These are phyloP conservation scores for Copromyces sp. DNA, from an alignment of 495 filamentous ascomycete species.

Conservation along the genomic window DNA sequence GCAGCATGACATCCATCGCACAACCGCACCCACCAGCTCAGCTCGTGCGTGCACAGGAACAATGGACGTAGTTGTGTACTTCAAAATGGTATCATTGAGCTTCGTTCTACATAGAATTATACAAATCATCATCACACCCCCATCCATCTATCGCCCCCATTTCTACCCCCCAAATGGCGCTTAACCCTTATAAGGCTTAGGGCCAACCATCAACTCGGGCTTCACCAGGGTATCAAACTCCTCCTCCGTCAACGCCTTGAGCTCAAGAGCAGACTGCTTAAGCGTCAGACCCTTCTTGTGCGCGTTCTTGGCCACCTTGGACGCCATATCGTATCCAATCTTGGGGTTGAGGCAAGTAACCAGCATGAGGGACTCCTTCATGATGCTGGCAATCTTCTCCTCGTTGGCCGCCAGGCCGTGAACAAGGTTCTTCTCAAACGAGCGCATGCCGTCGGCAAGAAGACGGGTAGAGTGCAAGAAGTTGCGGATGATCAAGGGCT, in stretches of 20 bases:
- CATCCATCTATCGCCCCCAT: background rate
- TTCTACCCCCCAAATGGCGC: background rate
- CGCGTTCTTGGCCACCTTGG: slow-evolving; percentile 97
- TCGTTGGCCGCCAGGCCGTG: slow-evolving; percentile 87
- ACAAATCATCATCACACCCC: background rate
- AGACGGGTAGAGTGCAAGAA: slow-evolving; percentile 82
- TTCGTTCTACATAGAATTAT: background rate
- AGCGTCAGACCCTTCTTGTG: slow-evolving; percentile 96
- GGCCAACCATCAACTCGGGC: slow-evolving; percentile 95
- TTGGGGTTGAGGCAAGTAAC: slow-evolving; percentile 98
- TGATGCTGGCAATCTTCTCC: slow-evolving; percentile 70
- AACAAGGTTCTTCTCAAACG: slow-evolving; percentile 89
- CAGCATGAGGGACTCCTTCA: slow-evolving; percentile 92
- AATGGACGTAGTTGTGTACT: background rate
- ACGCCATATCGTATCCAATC: slow-evolving; percentile 97
- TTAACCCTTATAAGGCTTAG: slow-evolving; percentile 46
- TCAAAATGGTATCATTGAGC: background rate
- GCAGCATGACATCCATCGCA: background rate
- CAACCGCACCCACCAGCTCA: background rate
- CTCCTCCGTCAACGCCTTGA: slow-evolving; percentile 78
- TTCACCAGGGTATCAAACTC: slow-evolving; percentile 86
- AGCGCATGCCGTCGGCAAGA: slow-evolving; percentile 82
- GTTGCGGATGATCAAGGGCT: slow-evolving; percentile 91
- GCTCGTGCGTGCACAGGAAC: background rate
- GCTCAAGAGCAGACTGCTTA: slow-evolving; percentile 88